A percentile compares a stretch with the other conserved stretches of the same genome.
Evolutionary conservation across 2,329 filamentous ascomycete species (phyloP).

Genomic region (Aspergillus sp.): DNA sequence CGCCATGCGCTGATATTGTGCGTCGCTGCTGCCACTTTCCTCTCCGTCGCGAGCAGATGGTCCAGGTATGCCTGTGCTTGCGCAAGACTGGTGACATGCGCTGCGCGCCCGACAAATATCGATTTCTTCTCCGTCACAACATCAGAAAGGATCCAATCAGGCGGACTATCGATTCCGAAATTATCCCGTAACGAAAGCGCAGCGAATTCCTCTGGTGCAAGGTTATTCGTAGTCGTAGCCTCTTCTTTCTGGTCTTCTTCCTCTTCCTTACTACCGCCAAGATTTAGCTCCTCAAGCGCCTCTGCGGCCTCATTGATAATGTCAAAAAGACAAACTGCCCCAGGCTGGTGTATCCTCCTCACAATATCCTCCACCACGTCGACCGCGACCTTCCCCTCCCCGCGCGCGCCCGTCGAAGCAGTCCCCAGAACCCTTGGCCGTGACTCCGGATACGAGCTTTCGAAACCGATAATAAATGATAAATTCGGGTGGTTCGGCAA

Average conservation of each 20-base stretch:
- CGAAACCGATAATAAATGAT: constrained; percentile 57
- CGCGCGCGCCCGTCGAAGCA: constrained; percentile 65
- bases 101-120: constrained; percentile 74
- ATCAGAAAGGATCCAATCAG: constrained; percentile 67
- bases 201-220: constrained; percentile 16
- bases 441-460: constrained; percentile 64
- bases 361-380: constrained; percentile 62
- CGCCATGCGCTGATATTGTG: constrained; percentile 97
- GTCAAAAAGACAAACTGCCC: constrained; percentile 82
- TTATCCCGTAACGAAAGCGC: constrained; percentile 22
- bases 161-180: constrained; percentile 34
- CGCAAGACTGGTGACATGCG: constrained; percentile 59
- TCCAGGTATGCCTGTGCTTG: constrained; percentile 66
- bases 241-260: constrained; percentile 12
- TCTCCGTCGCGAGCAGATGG: constrained; percentile 74
- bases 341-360: constrained; percentile 60
- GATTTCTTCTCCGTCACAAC: constrained; percentile 76
- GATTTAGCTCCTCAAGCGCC: constrained; percentile 50
- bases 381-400: constrained; percentile 66
- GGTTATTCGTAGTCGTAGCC: constrained; percentile 7
- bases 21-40: constrained; percentile 75
- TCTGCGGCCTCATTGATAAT: constrained; percentile 63
- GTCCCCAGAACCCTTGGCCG: constrained; percentile 70
- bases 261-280: constrained; percentile 24
- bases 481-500: constrained; percentile 54